Evolutionary conservation across 2,329 filamentous ascomycete genomes (phyloP), one percentile per base, ranked within the genome.

Genomic region (Colletotrichum sp.): DNA sequence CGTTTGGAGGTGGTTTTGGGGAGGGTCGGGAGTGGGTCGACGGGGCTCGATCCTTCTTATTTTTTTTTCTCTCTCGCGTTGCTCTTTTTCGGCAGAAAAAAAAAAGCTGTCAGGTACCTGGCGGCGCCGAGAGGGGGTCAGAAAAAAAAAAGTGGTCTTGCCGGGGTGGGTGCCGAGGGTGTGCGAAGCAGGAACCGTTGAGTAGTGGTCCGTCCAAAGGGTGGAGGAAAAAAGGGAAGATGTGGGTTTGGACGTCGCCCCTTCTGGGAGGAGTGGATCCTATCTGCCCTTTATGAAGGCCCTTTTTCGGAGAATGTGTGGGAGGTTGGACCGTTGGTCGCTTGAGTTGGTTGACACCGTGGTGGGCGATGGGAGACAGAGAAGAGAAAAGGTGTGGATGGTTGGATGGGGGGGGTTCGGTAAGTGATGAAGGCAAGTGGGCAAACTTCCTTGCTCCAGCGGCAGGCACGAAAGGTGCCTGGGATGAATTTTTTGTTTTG

Each of bases 1-100:
- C 77, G 77, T 77, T 78, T 77, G 75, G 66, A 77, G 69, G 75
- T 76, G 70, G 70, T 77, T 76, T 77, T 77, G 74, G 75, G 63
- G 75, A 78, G 77, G 77, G 77, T 74, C 66, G 30, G 68, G 71
- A 73, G 77, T 78, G 77, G 77, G 77, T 57, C 66, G 67, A 78
- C 77, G 77, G 77, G 77, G 72, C 77, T 73, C 65, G 76, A 71
- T 74, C 68, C 72, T 73, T 74, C 73, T 72, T 74, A 75, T 77
- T 77, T 77, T 77, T 75, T 72, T 60, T 43, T 32, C 18, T 43
- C 18, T 43, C 39, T 67, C 74, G 67, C 71, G 61, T 71, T 74
- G 66, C 67, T 77, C 65, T 59, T 74, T 76, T 48, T 48, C 57
- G 74, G 74, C 75, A 70, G 15, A 28, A 59, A 34, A 59, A 52